These are phyloP conservation scores for Solanum chiquidenum DNA, from an alignment of 257 asterid genomes.

Conservation along the genomic window DNA sequence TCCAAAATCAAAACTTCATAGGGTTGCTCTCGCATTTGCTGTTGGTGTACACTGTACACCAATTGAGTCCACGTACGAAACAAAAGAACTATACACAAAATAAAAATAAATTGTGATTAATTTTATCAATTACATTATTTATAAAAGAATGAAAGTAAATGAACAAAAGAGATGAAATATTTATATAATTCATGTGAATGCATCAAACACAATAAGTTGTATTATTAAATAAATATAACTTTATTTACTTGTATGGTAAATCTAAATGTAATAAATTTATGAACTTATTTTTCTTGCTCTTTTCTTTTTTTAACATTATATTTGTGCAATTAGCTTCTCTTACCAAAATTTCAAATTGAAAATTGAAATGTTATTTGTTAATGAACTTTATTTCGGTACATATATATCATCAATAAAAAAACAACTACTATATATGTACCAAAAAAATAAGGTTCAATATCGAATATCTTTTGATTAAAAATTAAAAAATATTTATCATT, in stretches of 20 bases:
- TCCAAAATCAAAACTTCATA: neutral
- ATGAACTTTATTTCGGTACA: neutral
- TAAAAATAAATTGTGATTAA: too few relatives aligned
- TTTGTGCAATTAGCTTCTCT: neutral
- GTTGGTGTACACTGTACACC: neutral
- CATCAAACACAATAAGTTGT: neutral
- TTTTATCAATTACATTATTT: neutral
- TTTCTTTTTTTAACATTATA: neutral
- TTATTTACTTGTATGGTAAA: too few relatives aligned
- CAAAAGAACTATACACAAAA: neutral
- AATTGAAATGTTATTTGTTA: neutral
- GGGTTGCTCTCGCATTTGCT: neutral
- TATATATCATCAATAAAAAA: neutral
- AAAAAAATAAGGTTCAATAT: too few relatives aligned
- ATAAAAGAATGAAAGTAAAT: neutral
- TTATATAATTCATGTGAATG: neutral
- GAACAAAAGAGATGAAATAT: neutral
- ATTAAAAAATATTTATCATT: too few relatives aligned
- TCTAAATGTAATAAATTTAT: neutral
- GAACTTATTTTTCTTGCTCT: neutral
- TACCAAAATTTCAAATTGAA: neutral
- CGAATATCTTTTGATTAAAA: too few relatives aligned
- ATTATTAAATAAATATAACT: too few relatives aligned
- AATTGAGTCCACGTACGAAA: neutral
- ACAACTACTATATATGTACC: too few relatives aligned